Percentiles rank a stretch among this genome's conserved stretches.
Evolutionary conservation across 768 basidiomycete species (phyloP).

Genomic region (Scleroderma bovista): DNA sequence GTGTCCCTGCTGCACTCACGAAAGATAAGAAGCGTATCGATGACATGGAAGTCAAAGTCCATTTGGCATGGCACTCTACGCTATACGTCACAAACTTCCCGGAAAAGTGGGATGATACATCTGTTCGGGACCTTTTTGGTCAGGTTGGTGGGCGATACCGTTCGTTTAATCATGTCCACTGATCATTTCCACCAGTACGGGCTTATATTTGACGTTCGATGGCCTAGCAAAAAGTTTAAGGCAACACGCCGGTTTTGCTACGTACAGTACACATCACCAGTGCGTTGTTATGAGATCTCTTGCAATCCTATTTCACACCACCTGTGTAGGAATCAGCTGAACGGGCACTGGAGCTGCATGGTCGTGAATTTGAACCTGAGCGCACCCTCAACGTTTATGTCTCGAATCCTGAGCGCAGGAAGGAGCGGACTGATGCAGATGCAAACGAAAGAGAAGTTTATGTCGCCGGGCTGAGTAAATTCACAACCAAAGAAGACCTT

Average conservation of each 20-base stretch:
- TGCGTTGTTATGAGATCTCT: constrained; percentile 32
- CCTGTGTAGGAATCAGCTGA: constrained; percentile 54
- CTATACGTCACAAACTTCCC: constrained; percentile 97
- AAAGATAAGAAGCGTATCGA: constrained; percentile 90
- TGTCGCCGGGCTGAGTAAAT: constrained; percentile 79
- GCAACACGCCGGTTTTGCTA: constrained; percentile 89
- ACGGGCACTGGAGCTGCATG: constrained; percentile 74
- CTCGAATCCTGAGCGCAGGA: constrained; percentile 86
- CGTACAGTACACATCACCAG: constrained; percentile 83
- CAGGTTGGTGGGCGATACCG: constrained; percentile 43
- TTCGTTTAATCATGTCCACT: not conserved
- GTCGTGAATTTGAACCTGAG: constrained; percentile 65
- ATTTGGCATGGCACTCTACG: constrained; percentile 91
- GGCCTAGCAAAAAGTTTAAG: constrained; percentile 98
- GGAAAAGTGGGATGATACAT: constrained; percentile 71
- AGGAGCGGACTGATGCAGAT: constrained; percentile 84
- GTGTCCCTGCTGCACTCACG: constrained; percentile 80
- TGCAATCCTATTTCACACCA: not conserved
- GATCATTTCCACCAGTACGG: constrained; percentile 57
- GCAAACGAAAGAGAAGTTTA: constrained; percentile 84
- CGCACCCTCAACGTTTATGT: constrained; percentile 71
- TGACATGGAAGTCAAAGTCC: constrained; percentile 73
- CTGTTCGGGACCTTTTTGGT: constrained; percentile 70
- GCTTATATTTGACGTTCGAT: constrained; percentile 86
- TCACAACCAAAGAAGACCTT: constrained; percentile 72